Evolutionary conservation across 2,329 filamentous ascomycete genomes (phyloP), one percentile per base, ranked within the genome.

Genomic region (Fusarium sp.): DNA sequence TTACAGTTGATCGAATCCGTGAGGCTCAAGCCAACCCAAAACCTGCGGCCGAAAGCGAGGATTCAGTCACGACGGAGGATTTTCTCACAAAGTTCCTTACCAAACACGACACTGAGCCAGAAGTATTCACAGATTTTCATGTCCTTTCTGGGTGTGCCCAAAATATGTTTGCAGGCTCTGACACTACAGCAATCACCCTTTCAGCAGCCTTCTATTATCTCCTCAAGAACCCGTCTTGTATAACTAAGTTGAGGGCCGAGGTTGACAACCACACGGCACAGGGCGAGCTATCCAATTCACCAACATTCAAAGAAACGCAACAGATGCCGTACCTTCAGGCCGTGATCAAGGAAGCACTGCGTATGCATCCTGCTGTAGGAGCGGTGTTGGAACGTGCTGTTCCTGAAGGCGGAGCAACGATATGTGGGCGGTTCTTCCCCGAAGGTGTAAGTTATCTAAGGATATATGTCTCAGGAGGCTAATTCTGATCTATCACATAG

Each of bases 111-210:
- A 56, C 57, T 4, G 45, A 60, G 9, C 66, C 66, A 1, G 51
- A 71, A 7, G 54, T 34, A 10, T 69, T 71, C 22, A 67, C 66
- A 1, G 28, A 54, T 17, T 59, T 59, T 14, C 66, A 67, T 19
- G 47, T 69, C 26, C 34, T 71, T 17, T 47, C 66, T 6, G 55
- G 66, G 4, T 67, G 67, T 36, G 51, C 57, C 5, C 56, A 60
- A 2, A 69, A 69, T 7, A 67, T 69, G 60, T 60, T 69, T 10
- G 66, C 63, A 14, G 66, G 68, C 6, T 71, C 66, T 31, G 62
- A 71, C 6, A 71, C 63, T 3, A 71, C 66, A 2, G 66, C 68
- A 3, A 70, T 70, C 13, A 67, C 53, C 7, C 62, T 69, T 11
- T 67, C 58, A 1, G 65, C 67, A 7, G 61, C 61, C 22, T 36